Base-by-base conservation (phyloP, 495 filamentous ascomycete species). In the Penicillium cinerascens region DNA sequence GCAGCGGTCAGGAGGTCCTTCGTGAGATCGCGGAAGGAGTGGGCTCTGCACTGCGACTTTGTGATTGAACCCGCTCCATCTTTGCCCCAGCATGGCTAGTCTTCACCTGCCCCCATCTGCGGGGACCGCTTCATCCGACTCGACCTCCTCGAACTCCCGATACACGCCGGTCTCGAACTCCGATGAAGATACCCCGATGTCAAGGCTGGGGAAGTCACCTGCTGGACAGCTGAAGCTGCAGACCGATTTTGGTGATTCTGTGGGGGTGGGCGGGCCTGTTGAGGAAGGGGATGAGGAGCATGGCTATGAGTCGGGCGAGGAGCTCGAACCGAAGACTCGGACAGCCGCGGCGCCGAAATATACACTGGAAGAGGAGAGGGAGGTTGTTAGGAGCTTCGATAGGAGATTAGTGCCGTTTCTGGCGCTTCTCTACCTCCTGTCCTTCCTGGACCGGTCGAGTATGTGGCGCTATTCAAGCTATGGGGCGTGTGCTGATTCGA, bases 371-470 rank as follows among this genome's bases (percentile, higher is more conserved):
- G 89, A 95, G 62, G 91, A 95, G 63, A 69, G 66, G 33, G 76
- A 76, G 10, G 85, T 96, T 11, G 74, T 91, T 40, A 79, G 74
- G 60, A 87, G 83, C 59, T 82, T 95, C 56, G 91, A 96, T 66
- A 72, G 79, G 50, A 80, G 76, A 46, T 73, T 96, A 52, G 89
- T 95, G 16, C 65, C 88, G 4, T 95, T 95, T 64, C 72, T 95
- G 42, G 88, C 89, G 2, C 58, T 89, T 27, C 73, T 95, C 20
- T 96, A 95, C 63, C 78, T 92, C 74, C 75, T 97, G 29, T 84
- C 82, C 41, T 92, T 93, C 65, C 65, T 92, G 48, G 88, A 92
- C 64, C 78, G 88, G 56, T 89, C 85, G 3, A 90, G 86, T 89
- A 75, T 47, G 80, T 72, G 6, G 37, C 6, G 37, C 37, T 39